These are phyloP conservation scores for Lactifluus rugatus DNA, from an alignment of 768 basidiomycete species.

Conservation along the genomic window DNA sequence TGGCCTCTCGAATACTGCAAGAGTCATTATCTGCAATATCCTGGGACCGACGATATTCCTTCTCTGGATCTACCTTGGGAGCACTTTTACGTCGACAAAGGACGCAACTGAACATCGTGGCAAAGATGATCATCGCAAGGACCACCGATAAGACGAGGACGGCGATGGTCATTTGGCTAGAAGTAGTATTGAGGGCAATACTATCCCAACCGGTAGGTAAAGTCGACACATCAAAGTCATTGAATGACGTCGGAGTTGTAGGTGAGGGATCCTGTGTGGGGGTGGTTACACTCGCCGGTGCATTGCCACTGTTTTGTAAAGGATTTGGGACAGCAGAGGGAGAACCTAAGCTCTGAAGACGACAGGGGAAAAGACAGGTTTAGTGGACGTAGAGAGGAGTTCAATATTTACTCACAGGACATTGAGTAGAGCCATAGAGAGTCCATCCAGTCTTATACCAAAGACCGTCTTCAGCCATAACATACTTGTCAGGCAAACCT, in stretches of 20 bases:
- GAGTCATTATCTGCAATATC: slow-evolving; percentile 23
- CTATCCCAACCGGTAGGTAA: slow-evolving; percentile 22
- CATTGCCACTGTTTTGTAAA: background rate
- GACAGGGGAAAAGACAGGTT: slow-evolving; percentile 28
- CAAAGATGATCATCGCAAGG: slow-evolving; percentile 50
- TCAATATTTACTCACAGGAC: slow-evolving; percentile 34
- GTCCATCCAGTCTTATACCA: slow-evolving; percentile 35
- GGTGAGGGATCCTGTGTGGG: slow-evolving; percentile 1
- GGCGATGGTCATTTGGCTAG: slow-evolving; percentile 16
- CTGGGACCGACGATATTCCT: slow-evolving; percentile 31
- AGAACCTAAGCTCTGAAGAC: background rate
- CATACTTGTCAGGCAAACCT: slow-evolving; percentile 21
- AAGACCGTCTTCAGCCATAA: slow-evolving; percentile 16
- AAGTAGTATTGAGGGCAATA: background rate
- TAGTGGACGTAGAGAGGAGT: background rate
- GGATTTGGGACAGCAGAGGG: background rate
- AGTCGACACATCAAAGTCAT: slow-evolving; percentile 20
- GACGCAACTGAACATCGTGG: slow-evolving; percentile 52
- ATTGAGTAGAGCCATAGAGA: slow-evolving; percentile 62
- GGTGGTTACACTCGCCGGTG: background rate
- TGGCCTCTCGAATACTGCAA: slow-evolving; percentile 33
- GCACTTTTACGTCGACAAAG: slow-evolving; percentile 45
- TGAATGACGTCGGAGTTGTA: background rate
- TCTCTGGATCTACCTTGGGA: slow-evolving; percentile 42
- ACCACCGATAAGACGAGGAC: slow-evolving; percentile 49